A percentile compares a stretch with the other conserved stretches of the same genome.
Conservation (phyloP, 2,329 filamentous ascomycete genomes). For the Metarhizium anisopliae region DNA sequence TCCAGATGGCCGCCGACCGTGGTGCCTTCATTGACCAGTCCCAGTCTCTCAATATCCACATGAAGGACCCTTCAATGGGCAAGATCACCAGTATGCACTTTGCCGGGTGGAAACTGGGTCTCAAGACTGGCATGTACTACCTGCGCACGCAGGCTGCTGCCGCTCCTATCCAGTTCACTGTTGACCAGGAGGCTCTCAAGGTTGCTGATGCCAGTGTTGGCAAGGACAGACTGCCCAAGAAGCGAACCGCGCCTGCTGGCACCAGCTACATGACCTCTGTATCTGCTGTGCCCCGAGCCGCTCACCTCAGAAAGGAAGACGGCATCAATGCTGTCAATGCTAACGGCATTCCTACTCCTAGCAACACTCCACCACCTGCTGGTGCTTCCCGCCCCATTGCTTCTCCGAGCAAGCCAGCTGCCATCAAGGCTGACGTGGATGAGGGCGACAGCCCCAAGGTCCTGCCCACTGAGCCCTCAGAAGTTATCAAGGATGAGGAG, state of each 20-base stretch:
- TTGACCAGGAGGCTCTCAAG: constrained; percentile 91
- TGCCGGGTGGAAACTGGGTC: constrained; percentile 94
- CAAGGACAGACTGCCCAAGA: constrained; percentile 56
- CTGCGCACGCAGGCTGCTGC: constrained; percentile 95
- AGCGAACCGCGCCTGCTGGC: constrained; percentile 53
- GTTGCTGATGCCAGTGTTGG: constrained; percentile 73
- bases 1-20: constrained; percentile 97
- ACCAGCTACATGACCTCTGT: constrained; percentile 47
- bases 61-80: constrained; percentile 98
- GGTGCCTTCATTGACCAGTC: constrained; percentile 99
- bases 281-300: constrained; percentile 57
- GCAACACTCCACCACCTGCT: constrained; percentile 52
- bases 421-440: constrained; percentile 67
- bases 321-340: constrained; percentile 27
- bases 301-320: constrained; percentile 51
- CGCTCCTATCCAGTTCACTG: constrained; percentile 96
- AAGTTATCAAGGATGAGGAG: constrained; percentile 55
- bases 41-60: constrained; percentile 98
- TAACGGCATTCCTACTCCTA: constrained; percentile 62
- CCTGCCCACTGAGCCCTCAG: constrained; percentile 61
- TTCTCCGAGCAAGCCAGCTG: constrained; percentile 52
- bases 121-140: constrained; percentile 99
- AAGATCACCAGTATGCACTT: constrained; percentile 99
- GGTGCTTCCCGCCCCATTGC: constrained; percentile 34
- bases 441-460: constrained; percentile 75